Evolutionary conservation across 768 basidiomycete genomes (phyloP), one percentile per base, ranked within the genome.

Genomic region (Amanita molliuscula): DNA sequence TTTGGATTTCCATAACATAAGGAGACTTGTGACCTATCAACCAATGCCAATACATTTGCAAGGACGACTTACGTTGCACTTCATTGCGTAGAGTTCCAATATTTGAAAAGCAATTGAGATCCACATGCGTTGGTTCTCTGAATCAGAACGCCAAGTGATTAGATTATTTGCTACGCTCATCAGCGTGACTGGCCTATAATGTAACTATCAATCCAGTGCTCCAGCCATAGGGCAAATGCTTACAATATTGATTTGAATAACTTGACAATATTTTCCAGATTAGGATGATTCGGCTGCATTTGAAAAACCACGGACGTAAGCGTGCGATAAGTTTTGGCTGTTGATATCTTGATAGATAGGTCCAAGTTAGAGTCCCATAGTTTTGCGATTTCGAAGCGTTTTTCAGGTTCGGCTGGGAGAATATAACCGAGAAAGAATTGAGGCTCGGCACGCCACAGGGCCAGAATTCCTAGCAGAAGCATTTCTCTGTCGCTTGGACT

Each of bases 401-500:
- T 60, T 0, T 71, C 64, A 20, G 74, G 62, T 8, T 76, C 71
- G 2, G 63, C 60, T 2, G 67, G 57, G 1, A 63, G 65, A 28
- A 76, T 60, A 6, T 70, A 71, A 23, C 71, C 67, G 48, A 79
- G 65, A 52, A 76, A 78, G 65, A 84, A 86, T 21, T 65, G 54
- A 0, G 75, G 70, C 41, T 75, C 72, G 1, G 72, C 60, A 16
- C 85, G 75, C 81, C 82, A 89, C 26, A 90, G 66, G 0, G 84
- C 72, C 7, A 88, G 65, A n/a, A 88, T 73, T 3, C 76, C 78
- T 2, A 89, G 68, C 8, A 87, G 64, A 7, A 92, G 70, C 13
- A 88, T 69, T 55, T 91, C 88, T 35, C 77, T 70, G 54, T 88
- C 86, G 0, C 74, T 67, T 3, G 80, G 75, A 59, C 86, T 82